These are phyloP conservation scores for Scalesia atractyloides DNA, from an alignment of 129 eudicot genomes.

Conservation along the genomic window DNA sequence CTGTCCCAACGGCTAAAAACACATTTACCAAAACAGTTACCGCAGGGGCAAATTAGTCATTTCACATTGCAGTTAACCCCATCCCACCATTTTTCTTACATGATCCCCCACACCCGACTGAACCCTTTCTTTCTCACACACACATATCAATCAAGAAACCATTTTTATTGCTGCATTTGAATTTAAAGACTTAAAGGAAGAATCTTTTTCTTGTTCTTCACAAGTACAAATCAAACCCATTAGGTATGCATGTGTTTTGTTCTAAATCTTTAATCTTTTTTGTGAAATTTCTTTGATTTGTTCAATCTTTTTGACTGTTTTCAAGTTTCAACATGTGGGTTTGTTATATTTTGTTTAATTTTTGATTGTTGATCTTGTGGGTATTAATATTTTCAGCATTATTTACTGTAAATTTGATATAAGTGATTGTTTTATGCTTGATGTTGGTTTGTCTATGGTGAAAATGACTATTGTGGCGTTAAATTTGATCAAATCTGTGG, in stretches of 20 bases:
- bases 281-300: conserved; percentile 19
- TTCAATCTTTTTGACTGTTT: neutral
- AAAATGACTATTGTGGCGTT: conserved; percentile 16
- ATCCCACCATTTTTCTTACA: conserved; percentile 32
- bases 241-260: conserved; percentile 26
- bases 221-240: conserved; percentile 23
- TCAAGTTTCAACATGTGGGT: conserved; percentile 23
- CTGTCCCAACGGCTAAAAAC: conserved; percentile 24
- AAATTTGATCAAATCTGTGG: conserved; percentile 15
- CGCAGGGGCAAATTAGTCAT: conserved; percentile 18
- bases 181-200: conserved; percentile 23
- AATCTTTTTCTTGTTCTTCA: conserved; percentile 30
- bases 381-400: conserved; percentile 21
- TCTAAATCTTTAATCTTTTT: conserved; percentile 1
- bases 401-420: conserved; percentile 2
- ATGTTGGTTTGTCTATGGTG: conserved; percentile 29
- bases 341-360: conserved; percentile 20
- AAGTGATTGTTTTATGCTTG: conserved; percentile 34
- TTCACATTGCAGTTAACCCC: conserved; percentile 12
- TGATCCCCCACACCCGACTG: conserved; percentile 26
- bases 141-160: conserved; percentile 37
- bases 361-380: conserved; percentile 25
- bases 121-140: conserved; percentile 8
- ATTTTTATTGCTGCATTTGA: conserved; percentile 33
- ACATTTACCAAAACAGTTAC: neutral